Conservation (phyloP, 305 asterid species). For the Nicotiana rustica region DNA sequence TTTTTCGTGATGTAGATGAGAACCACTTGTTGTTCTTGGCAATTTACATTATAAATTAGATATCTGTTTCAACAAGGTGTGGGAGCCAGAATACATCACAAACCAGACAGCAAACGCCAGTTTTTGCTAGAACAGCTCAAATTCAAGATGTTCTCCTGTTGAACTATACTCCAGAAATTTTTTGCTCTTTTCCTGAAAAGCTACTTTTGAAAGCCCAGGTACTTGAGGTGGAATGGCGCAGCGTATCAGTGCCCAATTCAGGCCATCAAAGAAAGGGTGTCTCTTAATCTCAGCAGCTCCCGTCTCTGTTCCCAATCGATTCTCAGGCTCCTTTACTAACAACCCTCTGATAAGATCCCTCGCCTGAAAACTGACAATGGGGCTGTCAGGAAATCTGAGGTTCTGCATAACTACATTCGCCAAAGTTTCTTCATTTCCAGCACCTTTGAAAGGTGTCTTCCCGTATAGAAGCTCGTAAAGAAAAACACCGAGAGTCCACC, state of each 20-base stretch:
- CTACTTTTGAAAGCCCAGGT: conserved; percentile 45
- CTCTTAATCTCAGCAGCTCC: conserved; percentile 83
- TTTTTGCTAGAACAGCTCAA: conserved; percentile 53
- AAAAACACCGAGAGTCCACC: conserved; percentile 81
- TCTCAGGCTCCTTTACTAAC: conserved; percentile 68
- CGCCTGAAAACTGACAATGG: conserved; percentile 65
- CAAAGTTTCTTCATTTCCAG: conserved; percentile 66
- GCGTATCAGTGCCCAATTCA: conserved; percentile 79
- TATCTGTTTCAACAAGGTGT: neutral
- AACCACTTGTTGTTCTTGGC: neutral
- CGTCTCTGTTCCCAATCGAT: conserved; percentile 62
- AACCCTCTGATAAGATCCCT: conserved; percentile 68
- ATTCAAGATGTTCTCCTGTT: conserved; percentile 54
- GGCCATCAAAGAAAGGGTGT: conserved; percentile 71
- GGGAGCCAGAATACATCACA: neutral
- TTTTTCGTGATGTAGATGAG: neutral
- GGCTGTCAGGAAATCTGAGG: conserved; percentile 64
- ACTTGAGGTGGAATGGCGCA: conserved; percentile 66
- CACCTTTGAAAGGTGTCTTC: conserved; percentile 70
- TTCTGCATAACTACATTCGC: conserved; percentile 62
- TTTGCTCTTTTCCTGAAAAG: conserved; percentile 35
- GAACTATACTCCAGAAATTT: conserved; percentile 42
- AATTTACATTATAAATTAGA: conserved; percentile 17
- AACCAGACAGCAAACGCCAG: conserved; percentile 12
- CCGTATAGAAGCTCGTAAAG: conserved; percentile 74